Evolutionary conservation across 2,329 filamentous ascomycete genomes (phyloP), one percentile per base, ranked within the genome.

Genomic region (Fusarium zealandicum): DNA sequence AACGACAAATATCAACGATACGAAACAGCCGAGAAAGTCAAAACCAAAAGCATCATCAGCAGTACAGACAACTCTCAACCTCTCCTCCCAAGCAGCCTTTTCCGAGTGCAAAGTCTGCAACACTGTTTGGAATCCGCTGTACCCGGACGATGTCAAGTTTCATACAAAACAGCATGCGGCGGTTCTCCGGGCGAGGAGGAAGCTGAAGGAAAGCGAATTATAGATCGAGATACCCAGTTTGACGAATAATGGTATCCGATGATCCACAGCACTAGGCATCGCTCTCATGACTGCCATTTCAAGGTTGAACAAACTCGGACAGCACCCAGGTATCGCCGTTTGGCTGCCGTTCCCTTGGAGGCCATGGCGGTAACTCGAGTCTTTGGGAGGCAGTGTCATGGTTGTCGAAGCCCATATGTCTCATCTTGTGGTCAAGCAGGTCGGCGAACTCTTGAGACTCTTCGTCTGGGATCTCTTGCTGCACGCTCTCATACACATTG

Each of bases 21-120:
- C 36, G 7, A 70, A 63, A 33, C 18, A 12, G 55, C 56, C 14
- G 3, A 61, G 53, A 14, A 69, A 48, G 13, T 14, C 47, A 3
- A 71, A 65, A 20, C 20, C 25, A 4, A 72, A 67, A 32, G n/a
- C 56, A 7, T 38, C 58, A 1, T 48, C 70, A 2, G 57, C 63
- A 1, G 65, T 78, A 1, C 77, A 79, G 43, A 79, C 74, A 2
- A 79, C 76, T 1, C 69, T 79, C n/a, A 78, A 79, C 28, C 66
- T 79, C 3, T 78, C 77, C 0, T 68, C 71, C 1, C 70, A 74
- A 20, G 73, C 75, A 3, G 66, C 76, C 1, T 78, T 79, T 53
- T 72, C 75, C 2, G 76, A 79, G 47, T 79, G 77, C 57, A 76
- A 70, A 42, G 51, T 72, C 3, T 79, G 77, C 57, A 68, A 77